These are phyloP conservation scores for Vairimorpha ceranae DNA, from an alignment of 371 early-diverging fungal genomes.

Conservation along the genomic window DNA sequence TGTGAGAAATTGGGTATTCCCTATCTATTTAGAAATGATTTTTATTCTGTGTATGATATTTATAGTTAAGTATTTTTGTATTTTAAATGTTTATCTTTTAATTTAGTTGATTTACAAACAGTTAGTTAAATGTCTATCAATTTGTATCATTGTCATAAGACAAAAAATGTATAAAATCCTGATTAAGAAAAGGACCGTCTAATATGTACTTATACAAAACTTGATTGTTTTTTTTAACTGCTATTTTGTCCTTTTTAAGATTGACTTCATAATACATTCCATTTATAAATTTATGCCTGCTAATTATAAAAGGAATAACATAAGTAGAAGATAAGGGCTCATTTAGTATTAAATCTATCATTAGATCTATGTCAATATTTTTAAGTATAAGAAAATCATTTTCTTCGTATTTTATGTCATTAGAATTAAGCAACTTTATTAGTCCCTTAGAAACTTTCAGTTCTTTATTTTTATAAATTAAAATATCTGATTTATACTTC, in stretches of 20 bases:
- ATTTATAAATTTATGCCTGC: conserved; percentile 15
- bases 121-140: too few species aligned
- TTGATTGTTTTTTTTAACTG: background rate
- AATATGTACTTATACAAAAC: conserved; percentile 9
- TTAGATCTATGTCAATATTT: conserved; percentile 8
- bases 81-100: background rate
- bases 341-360: conserved; percentile 29
- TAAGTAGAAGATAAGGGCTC: conserved; percentile 2
- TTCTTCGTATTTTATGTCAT: conserved; percentile 25
- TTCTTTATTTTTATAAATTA: conserved; percentile 8
- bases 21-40: background rate
- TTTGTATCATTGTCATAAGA: too few species aligned
- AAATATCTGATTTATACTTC: conserved; percentile 26
- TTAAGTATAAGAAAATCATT: background rate
- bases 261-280: conserved; percentile 22
- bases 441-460: background rate
- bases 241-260: background rate
- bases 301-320: conserved; percentile 30
- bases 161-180: conserved; percentile 11
- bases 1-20: conserved; percentile 9
- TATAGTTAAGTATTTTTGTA: background rate
- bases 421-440: conserved; percentile 1
- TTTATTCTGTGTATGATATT: background rate
- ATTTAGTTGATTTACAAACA: too few species aligned
- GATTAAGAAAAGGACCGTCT: conserved; percentile 13